Percentiles rank a stretch among this genome's conserved stretches.
phyloP scores from a whole-genome alignment of 306 rosid species.

The Corylus heterophylla region DNA sequence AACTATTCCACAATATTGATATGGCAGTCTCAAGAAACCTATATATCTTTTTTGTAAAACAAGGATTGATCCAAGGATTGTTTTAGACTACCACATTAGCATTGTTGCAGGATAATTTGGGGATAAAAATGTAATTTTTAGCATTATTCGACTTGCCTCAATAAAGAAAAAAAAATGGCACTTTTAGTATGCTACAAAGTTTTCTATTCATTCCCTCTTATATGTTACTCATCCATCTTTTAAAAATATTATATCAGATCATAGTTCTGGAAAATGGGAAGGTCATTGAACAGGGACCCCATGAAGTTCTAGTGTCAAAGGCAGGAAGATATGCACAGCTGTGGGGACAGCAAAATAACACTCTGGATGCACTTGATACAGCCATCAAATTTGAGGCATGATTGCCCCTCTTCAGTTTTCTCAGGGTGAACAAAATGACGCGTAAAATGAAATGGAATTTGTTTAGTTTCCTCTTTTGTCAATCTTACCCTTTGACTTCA shows the following conservation, averaged over 20 bases:
- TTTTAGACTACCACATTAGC: no score
- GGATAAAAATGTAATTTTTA: no score
- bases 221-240: constrained; percentile 11
- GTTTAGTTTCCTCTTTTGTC: background rate
- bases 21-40: no score
- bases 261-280: constrained; percentile 91
- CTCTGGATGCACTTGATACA: constrained; percentile 69
- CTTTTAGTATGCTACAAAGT: background rate
- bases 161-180: background rate
- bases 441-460: constrained; percentile 2
- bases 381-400: constrained; percentile 51
- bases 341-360: constrained; percentile 93
- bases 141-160: background rate
- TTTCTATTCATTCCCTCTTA: background rate
- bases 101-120: no score
- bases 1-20: no score
- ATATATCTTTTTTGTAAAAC: no score
- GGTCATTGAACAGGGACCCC: constrained; percentile 93
- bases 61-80: no score
- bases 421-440: background rate
- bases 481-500: constrained; percentile 20
- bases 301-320: constrained; percentile 73
- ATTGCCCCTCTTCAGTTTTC: constrained; percentile 11
- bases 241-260: constrained; percentile 49
- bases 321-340: constrained; percentile 96